A percentile compares a stretch with the other conserved stretches of the same genome.
Conservation (phyloP, 2,329 filamentous ascomycete species). For the Lithohypha guttulata region DNA sequence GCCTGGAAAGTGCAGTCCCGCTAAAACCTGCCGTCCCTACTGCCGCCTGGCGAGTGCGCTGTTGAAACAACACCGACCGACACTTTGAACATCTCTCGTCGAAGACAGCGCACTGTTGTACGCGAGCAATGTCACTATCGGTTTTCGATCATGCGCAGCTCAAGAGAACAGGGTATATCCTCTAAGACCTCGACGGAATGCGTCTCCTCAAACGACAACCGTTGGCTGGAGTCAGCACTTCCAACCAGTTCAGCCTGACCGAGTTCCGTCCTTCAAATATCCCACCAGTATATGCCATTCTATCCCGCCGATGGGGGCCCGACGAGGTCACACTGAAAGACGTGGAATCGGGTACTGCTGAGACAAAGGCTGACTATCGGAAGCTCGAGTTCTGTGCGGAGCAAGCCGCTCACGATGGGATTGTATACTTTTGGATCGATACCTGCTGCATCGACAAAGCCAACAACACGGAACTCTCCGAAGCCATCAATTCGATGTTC, state of each 20-base stretch:
- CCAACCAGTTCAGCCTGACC: conserved; percentile 1
- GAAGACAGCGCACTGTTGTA: too few relatives aligned
- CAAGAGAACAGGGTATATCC: too few relatives aligned
- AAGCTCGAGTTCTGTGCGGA: conserved; percentile 7
- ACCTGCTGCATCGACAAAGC: conserved; percentile 22
- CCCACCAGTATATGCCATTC: conserved; percentile 18
- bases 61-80: too few relatives aligned
- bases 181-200: too few relatives aligned
- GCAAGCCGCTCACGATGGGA: conserved; percentile 7
- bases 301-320: conserved; percentile 21
- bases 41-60: too few relatives aligned
- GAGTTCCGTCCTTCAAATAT: conserved; percentile 8
- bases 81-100: too few relatives aligned
- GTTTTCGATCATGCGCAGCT: too few relatives aligned
- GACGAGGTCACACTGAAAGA: conserved; percentile 20
- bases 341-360: conserved; percentile 4
- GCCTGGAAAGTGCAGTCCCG: too few relatives aligned
- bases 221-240: neutral
- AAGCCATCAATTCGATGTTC: conserved; percentile 20
- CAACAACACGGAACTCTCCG: conserved; percentile 16
- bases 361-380: conserved; percentile 8
- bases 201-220: neutral
- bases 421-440: conserved; percentile 21
- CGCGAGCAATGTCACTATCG: too few relatives aligned
- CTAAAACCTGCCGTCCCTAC: too few relatives aligned